Conservation (phyloP, 2,329 filamentous ascomycete genomes). For the Hypocrella siamensis region DNA sequence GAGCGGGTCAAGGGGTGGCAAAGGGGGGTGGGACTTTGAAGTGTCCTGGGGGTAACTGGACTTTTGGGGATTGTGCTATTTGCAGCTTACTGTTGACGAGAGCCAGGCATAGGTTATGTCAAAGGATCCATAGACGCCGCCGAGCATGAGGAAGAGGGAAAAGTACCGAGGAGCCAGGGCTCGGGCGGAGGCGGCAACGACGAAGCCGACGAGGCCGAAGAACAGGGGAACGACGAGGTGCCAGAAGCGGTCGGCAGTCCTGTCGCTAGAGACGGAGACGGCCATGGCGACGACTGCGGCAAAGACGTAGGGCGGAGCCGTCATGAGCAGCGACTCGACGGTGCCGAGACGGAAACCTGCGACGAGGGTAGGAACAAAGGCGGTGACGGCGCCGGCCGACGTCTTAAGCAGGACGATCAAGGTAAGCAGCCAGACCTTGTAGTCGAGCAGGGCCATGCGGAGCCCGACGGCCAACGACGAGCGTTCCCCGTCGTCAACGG, state of each 20-base stretch:
- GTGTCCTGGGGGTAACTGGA: too few relatives aligned
- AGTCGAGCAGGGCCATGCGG: slow-evolving; percentile 13
- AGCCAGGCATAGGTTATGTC: slow-evolving; percentile 3
- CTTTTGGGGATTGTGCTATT: too few relatives aligned
- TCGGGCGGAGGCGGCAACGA: slow-evolving; percentile 46
- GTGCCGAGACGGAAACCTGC: slow-evolving; percentile 21
- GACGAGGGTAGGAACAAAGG: slow-evolving; percentile 5
- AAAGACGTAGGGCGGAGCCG: slow-evolving; percentile 49
- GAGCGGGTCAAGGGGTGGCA: too few relatives aligned
- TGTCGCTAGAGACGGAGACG: slow-evolving; percentile 57
- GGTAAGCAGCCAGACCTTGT: slow-evolving; percentile 7
- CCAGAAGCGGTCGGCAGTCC: slow-evolving; percentile 52
- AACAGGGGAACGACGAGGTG: slow-evolving; percentile 49
- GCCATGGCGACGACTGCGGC: slow-evolving; percentile 43
- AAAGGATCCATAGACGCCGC: slow-evolving; percentile 4
- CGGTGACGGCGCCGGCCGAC: slow-evolving; percentile 4
- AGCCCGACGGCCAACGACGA: slow-evolving; percentile 8
- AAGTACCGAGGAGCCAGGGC: slow-evolving; percentile 2
- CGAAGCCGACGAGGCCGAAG: slow-evolving; percentile 47
- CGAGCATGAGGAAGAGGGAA: slow-evolving; percentile 4
- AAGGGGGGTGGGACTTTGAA: not conserved
- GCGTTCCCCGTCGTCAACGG: slow-evolving; percentile 7
- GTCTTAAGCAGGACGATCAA: slow-evolving; percentile 6
- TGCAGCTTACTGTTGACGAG: slow-evolving; percentile 4
- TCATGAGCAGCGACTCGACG: slow-evolving; percentile 36